Conservation (phyloP, 1,284 basidiomycete genomes). For the Ustilago xerochloae region DNA sequence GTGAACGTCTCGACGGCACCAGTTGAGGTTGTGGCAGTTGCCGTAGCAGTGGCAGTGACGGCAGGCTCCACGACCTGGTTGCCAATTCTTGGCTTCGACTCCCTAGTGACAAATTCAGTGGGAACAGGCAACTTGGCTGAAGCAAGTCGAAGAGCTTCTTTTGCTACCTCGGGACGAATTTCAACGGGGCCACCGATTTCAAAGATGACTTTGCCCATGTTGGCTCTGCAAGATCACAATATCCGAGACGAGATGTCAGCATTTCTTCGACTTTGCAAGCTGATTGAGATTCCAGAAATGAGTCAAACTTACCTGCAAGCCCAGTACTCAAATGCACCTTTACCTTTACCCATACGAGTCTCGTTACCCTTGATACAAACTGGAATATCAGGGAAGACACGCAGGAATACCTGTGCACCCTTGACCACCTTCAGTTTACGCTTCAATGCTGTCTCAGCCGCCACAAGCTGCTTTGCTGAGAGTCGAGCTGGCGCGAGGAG, state of each 20-base stretch:
- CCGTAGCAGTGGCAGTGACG: background rate
- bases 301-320: slow-evolving; percentile 80
- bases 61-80: slow-evolving; percentile 53
- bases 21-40: background rate
- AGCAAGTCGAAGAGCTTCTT: slow-evolving; percentile 88
- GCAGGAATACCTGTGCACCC: slow-evolving; percentile 85
- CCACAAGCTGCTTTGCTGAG: slow-evolving; percentile 89
- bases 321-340: slow-evolving; percentile 97
- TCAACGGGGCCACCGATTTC: slow-evolving; percentile 87
- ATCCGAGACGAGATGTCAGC: background rate
- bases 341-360: slow-evolving; percentile 99
- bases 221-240: slow-evolving; percentile 74
- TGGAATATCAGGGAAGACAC: slow-evolving; percentile 95
- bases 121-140: slow-evolving; percentile 87
- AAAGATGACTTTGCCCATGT: slow-evolving; percentile 90
- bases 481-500: slow-evolving; percentile 86
- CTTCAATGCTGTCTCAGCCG: slow-evolving; percentile 88
- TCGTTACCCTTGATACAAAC: slow-evolving; percentile 99
- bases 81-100: slow-evolving; percentile 82
- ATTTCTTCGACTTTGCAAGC: background rate
- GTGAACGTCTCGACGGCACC: background rate
- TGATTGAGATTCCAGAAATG: background rate
- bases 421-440: slow-evolving; percentile 91
- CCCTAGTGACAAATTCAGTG: slow-evolving; percentile 85
- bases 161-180: slow-evolving; percentile 90